These are phyloP conservation scores for Exserohilum turcica DNA, from an alignment of 2,329 filamentous ascomycete genomes.

Conservation along the genomic window DNA sequence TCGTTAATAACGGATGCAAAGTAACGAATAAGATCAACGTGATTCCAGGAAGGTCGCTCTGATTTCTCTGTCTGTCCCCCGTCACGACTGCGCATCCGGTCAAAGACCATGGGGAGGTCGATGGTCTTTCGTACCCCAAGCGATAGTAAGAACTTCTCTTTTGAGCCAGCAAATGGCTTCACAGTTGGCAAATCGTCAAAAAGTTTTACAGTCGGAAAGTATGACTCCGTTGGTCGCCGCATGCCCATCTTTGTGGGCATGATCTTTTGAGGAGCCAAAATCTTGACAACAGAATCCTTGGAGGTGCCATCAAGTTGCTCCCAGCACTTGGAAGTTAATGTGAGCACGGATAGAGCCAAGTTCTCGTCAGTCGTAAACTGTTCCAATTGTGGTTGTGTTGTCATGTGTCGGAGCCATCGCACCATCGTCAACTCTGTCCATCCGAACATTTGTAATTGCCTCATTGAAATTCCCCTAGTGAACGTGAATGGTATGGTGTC, in stretches of 20 bases:
- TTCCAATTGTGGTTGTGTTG: conserved; percentile 62
- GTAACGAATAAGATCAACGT: conserved; percentile 93
- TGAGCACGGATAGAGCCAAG: conserved; percentile 78
- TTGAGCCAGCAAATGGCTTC: conserved; percentile 72
- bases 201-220: conserved; percentile 90
- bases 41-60: conserved; percentile 74
- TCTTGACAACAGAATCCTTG: conserved; percentile 67
- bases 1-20: conserved; percentile 87
- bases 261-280: conserved; percentile 71
- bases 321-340: conserved; percentile 86
- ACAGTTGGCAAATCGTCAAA: conserved; percentile 93
- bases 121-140: conserved; percentile 94
- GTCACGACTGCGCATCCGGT: conserved; percentile 72
- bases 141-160: conserved; percentile 84
- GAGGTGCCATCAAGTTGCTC: conserved; percentile 72
- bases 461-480: conserved; percentile 69
- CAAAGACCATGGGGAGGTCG: conserved; percentile 91
- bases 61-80: conserved; percentile 44
- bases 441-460: conserved; percentile 77
- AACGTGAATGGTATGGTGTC: conserved; percentile 85
- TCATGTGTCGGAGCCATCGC: conserved; percentile 81
- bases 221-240: conserved; percentile 82
- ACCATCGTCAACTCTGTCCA: conserved; percentile 86
- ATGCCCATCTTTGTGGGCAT: conserved; percentile 93
- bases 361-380: conserved; percentile 70